Evolutionary conservation across 1,139 yeast genomes (phyloP), one percentile per base, ranked within the genome.

Genomic region (Lodderomyces theae): DNA sequence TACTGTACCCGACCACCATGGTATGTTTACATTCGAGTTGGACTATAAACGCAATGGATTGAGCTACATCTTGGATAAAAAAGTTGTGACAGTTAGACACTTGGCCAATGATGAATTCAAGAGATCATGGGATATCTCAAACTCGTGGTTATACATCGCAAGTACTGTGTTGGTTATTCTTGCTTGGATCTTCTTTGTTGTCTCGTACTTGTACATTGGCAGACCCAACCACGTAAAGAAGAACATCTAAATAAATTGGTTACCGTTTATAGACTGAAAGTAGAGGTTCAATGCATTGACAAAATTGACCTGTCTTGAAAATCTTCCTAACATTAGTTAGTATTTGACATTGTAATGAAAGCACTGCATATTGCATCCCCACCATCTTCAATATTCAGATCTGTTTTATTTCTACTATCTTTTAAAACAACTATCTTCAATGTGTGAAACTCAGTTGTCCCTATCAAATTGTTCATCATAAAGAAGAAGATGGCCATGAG

Each of bases 81-180:
- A 74, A 45, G 81, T 85, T 13, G 89, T 89, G 37, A 82, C 97
- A 2, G 83, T 94, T 37, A 82, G 98, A 61, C 97, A 94, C 63
- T 77, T 87, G 57, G 97, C 97, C 46, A 92, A 90, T 60, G 96
- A 92, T 61, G 98, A 94, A 66, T 94, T 83, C 71, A 84, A 85
- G 50, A 80, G 97, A 64, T 83, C 95, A 32, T 92, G 95, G 94
- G 87, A 86, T 47, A 89, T 94, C 58, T 73, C 95, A 38, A 89
- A 90, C 64, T 79, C 97, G 2, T 89, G 96, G 95, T 87, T 90
- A 42, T 94, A 92, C 59, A 64, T 92, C 48, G 74, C 85, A 18
- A 76, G 92, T 42, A 82, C 90, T 16, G 66, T 63, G 5, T 69
- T 82, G 36, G 96, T 92, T 18, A 80, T 85, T 30, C 53, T 67